phyloP scores from a whole-genome alignment of 1,139 yeast genomes.

The Lodderomyces elongisporus region DNA sequence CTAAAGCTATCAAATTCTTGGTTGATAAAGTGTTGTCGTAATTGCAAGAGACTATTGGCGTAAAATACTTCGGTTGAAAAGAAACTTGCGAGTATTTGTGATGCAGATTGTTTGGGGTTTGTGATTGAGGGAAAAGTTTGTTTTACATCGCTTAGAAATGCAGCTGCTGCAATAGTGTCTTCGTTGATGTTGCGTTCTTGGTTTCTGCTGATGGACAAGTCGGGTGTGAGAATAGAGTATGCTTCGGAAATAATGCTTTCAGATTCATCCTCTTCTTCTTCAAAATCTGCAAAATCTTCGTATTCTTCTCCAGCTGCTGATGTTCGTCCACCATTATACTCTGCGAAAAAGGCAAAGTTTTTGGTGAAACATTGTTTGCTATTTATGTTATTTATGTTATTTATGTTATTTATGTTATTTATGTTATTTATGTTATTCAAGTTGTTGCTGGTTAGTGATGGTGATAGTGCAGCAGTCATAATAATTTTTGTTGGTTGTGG shows the following conservation, averaged over 20 bases:
- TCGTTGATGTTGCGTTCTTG: slow-evolving; percentile 1
- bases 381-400: no score
- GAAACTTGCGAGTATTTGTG: slow-evolving; percentile 8
- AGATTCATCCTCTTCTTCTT: slow-evolving; percentile 10
- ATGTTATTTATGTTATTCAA: no score
- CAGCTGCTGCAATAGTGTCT: slow-evolving; percentile 1
- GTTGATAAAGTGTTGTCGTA: slow-evolving; percentile 13
- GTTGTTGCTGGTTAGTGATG: no score
- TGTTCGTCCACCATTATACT: no score
- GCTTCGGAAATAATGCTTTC: slow-evolving; percentile 11
- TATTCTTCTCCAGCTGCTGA: slow-evolving; percentile 1
- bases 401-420: no score
- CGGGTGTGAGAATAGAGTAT: slow-evolving; percentile 7
- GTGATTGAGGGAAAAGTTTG: slow-evolving; percentile 6
- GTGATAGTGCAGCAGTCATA: no score
- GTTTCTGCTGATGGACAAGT: slow-evolving; percentile 2
- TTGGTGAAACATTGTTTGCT: no score
- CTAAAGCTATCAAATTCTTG: slow-evolving; percentile 12
- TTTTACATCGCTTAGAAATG: slow-evolving; percentile 5
- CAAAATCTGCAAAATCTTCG: not conserved
- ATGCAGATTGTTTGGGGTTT: slow-evolving; percentile 2
- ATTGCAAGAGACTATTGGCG: slow-evolving; percentile 15
- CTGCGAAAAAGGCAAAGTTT: no score
- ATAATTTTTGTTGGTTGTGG: slow-evolving; percentile 12
- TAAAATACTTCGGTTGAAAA: slow-evolving; percentile 18